Evolutionary conservation across 352 stramenopile genomes (phyloP).

Genomic region (Phytophthora megakarya): DNA sequence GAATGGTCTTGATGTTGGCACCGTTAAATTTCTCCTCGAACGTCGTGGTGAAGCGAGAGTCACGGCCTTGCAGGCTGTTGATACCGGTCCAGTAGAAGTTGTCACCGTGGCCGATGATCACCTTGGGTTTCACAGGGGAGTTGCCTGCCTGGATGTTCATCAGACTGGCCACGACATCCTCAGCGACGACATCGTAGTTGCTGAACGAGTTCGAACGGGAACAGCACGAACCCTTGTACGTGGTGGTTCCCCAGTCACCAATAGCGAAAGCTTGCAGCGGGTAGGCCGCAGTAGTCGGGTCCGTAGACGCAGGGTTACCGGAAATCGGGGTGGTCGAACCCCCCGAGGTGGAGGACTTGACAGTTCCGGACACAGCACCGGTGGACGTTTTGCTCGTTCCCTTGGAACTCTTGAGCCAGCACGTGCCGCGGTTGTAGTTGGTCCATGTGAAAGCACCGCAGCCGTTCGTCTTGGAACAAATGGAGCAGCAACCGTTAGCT

Average conservation of each 20-base stretch:
- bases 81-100: constrained; percentile 28
- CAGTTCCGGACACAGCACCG: background rate
- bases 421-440: constrained; percentile 18
- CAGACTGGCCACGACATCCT: constrained; percentile 22
- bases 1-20: constrained; percentile 7
- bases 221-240: constrained; percentile 23
- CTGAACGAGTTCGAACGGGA: constrained; percentile 13
- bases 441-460: constrained; percentile 17
- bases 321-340: background rate
- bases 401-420: constrained; percentile 14
- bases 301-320: constrained; percentile 1
- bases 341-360: background rate
- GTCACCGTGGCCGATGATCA: constrained; percentile 25
- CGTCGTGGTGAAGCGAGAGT: constrained; percentile 18
- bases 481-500: constrained; percentile 15
- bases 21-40: constrained; percentile 25
- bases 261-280: constrained; percentile 20
- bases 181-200: constrained; percentile 25
- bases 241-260: constrained; percentile 24
- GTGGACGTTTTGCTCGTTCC: background rate
- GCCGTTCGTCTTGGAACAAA: constrained; percentile 5
- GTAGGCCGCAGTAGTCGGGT: constrained; percentile 10
- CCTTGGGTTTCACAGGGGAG: constrained; percentile 9
- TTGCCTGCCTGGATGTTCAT: constrained; percentile 25
- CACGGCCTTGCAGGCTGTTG: constrained; percentile 12